A percentile compares a stretch with the other conserved stretches of the same genome.
Conservation (phyloP, 306 rosid species). For the Dryas alaskensis region DNA sequence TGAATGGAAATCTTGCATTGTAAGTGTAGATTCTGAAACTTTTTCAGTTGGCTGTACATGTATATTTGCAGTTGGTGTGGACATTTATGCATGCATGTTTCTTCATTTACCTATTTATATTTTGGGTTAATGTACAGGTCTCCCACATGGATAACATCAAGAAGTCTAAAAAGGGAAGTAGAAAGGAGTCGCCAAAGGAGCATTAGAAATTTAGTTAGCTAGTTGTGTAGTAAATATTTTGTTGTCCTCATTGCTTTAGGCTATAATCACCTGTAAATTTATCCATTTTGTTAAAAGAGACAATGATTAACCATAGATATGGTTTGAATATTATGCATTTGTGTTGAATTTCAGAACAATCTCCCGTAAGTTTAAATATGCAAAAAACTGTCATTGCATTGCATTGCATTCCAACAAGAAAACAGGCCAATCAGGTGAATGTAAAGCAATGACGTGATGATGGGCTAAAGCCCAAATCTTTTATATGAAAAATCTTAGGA, state of each 20-base stretch:
- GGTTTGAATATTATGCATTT: background rate
- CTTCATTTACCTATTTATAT: constrained; percentile 4
- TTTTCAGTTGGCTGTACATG: background rate
- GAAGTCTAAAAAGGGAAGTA: constrained; percentile 38
- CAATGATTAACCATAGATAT: background rate
- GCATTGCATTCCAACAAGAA: too few species aligned
- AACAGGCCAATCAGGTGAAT: too few species aligned
- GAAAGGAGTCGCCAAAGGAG: constrained; percentile 21
- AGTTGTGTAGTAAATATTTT: background rate
- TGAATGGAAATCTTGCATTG: constrained; percentile 83
- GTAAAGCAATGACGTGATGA: too few species aligned
- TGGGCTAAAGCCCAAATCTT: too few species aligned
- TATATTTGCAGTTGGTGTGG: background rate
- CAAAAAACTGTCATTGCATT: too few species aligned
- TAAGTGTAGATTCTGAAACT: constrained; percentile 36
- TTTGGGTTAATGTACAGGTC: constrained; percentile 40
- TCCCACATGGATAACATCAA: constrained; percentile 49
- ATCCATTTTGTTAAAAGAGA: background rate
- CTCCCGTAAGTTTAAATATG: background rate
- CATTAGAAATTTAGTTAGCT: constrained; percentile 9
- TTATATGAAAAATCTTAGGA: too few species aligned
- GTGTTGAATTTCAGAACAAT: background rate
- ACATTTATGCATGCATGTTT: background rate
- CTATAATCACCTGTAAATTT: constrained; percentile 22
- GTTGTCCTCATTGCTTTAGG: constrained; percentile 4